Evolutionary conservation across 805 yeast species (phyloP), one percentile per base, ranked within the genome.

Genomic region (Saitoella complicata): DNA sequence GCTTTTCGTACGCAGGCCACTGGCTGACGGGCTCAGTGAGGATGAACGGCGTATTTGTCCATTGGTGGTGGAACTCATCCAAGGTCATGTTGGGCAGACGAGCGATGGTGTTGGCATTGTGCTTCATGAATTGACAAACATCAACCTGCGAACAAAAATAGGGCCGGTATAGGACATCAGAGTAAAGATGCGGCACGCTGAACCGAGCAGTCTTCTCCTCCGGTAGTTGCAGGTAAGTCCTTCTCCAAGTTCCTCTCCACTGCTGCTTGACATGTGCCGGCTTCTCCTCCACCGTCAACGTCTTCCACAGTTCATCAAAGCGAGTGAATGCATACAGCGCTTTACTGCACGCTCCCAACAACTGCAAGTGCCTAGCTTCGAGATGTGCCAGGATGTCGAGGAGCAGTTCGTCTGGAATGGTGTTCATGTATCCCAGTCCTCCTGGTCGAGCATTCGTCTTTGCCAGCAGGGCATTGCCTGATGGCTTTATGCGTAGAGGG

Each of bases 241-340:
- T 63, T 52, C 87, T 70, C 95, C 95, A 86, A 1, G 85, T 72
- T 0, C 95, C 95, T 32, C 54, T 58, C 95, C 95, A 85, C 33
- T 52, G 51, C 1, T 49, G 49, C 2, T 64, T 57, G 8, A 59
- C 56, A 42, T 53, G 49, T 1, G 66, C n/a, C 38, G 44, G 8
- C 40, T 30, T 61, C 40, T 53, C 47, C 7, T 44, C 59, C 34
- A 70, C 62, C 54, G 77, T 76, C 40, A 78, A 46, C 45, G 67
- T 70, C 53, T 79, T 80, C 95, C 95, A 86, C 29, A 80, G 52
- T 42, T 85, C 94, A 51, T 85, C 95, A 55, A 76, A 80, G 55
- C 75, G 76, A 8, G 76, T 55, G 56, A 73, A 80, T 0, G 88
- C 93, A 59, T 78, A 83, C 55, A 80, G 60, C 5, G 77, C 68